Evolutionary conservation across 371 early-diverging fungal genomes (phyloP), one percentile per base, ranked within the genome.

Genomic region (Vairimorpha apis): DNA sequence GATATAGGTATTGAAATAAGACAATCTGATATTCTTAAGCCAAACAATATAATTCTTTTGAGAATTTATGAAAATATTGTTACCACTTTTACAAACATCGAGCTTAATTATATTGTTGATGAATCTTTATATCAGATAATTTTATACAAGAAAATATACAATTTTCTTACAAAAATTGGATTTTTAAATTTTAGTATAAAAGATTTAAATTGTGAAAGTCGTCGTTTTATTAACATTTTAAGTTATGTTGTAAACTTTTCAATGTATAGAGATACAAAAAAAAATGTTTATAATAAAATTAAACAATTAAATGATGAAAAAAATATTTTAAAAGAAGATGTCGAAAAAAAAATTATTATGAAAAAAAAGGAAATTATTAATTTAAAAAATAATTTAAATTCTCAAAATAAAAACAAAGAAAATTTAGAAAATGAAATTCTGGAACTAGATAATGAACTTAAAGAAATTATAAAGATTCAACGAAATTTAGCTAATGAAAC

Each of bases 181-280:
- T 53, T 76, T 0, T 25, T 35, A 13, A 38, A 45, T 13, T 73
- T 77, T 65, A 60, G 53, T 27, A 37, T 74, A 16, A 67, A 65
- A 37, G 76, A 79, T 32, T 38, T 79, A 21, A n/a, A 16, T 14
- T 77, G 77, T 0, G 73, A 76, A 32, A 64, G 65, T 13, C 65
- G 55, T 55, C 70, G 74, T 53, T 45, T 77, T 47, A 65, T 71
- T 51, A 30, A 18, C 13, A 70, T 80, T 29, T 33, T 76, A 18
- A 71, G 67, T 72, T 47, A 45, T 0, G 27, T 75, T 12, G 66
- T 74, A 14, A 77, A 77, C 25, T 80, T 76, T 65, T 62, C 62
- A 27, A 80, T 80, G 72, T 80, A 64, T 30, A 59, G 80, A 27
- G 80, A 80, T 59, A 68, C 51, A 59, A 80, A 80, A 66, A 44